A percentile compares a stretch with the other conserved stretches of the same genome.
These are phyloP conservation scores for Marasmius tenuissimus DNA, from an alignment of 1,284 basidiomycete genomes.

Conservation along the genomic window DNA sequence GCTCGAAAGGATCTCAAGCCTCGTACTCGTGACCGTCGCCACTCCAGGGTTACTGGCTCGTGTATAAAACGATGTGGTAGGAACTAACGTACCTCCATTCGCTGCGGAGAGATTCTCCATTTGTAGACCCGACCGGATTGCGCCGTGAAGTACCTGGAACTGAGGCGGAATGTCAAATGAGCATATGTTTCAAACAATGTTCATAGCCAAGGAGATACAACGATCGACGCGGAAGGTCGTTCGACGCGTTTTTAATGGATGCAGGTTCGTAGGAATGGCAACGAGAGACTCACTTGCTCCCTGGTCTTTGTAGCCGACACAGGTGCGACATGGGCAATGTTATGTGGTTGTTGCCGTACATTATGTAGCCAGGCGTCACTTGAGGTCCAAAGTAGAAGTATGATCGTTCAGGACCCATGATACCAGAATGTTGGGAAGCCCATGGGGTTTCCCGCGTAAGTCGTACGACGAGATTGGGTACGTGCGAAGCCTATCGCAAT, in stretches of 20 bases:
- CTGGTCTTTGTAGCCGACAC: slow-evolving; percentile 54
- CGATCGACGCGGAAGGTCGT: background rate
- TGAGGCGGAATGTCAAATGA: slow-evolving; percentile 21
- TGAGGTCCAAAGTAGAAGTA: slow-evolving; percentile 73
- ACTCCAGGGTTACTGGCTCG: background rate
- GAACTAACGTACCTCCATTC: slow-evolving; percentile 61
- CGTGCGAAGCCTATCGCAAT: slow-evolving; percentile 43
- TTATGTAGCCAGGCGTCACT: slow-evolving; percentile 56
- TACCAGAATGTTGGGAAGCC: slow-evolving; percentile 60
- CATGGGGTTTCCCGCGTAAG: slow-evolving; percentile 63
- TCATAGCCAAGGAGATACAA: background rate
- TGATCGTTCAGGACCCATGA: slow-evolving; percentile 71
- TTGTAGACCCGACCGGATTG: slow-evolving; percentile 68
- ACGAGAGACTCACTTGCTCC: slow-evolving; percentile 52
- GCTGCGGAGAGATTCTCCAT: slow-evolving; percentile 59
- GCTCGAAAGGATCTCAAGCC: background rate
- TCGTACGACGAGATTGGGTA: slow-evolving; percentile 61
- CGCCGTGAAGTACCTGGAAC: slow-evolving; percentile 70
- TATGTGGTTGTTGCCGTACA: slow-evolving; percentile 63
- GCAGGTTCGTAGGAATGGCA: background rate
- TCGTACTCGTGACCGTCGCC: slow-evolving; percentile 1
- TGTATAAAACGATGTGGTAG: slow-evolving; percentile 1
- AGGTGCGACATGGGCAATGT: slow-evolving; percentile 55
- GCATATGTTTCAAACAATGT: background rate
- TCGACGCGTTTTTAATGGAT: background rate